A percentile compares a stretch with the other conserved stretches of the same genome.
These are phyloP conservation scores for Auxenochlorella protothecoides DNA, from an alignment of 139 green algal species.

Conservation along the genomic window DNA sequence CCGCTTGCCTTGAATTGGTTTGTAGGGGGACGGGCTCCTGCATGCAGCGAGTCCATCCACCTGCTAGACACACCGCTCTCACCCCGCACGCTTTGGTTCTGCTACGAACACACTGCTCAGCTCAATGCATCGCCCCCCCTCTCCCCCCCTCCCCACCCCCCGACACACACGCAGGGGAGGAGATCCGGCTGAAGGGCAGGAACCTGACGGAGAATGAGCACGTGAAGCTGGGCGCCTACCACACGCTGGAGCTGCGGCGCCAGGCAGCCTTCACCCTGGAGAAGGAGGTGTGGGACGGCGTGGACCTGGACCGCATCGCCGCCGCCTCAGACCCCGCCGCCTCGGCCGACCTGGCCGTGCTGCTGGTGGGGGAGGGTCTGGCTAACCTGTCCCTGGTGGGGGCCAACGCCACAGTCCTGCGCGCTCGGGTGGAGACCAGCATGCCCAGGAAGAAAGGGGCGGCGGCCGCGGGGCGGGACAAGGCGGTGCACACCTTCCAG, in stretches of 20 bases:
- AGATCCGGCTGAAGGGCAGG: slow-evolving; percentile 49
- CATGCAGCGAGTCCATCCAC: background rate
- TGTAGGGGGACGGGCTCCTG: too few relatives aligned
- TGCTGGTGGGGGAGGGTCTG: slow-evolving; percentile 82
- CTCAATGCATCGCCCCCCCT: too few relatives aligned
- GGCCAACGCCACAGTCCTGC: slow-evolving; percentile 53
- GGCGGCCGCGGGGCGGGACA: slow-evolving; percentile 78
- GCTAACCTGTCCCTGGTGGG: slow-evolving; percentile 84
- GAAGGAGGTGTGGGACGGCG: slow-evolving; percentile 75
- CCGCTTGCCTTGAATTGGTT: background rate
- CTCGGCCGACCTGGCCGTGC: slow-evolving; percentile 79
- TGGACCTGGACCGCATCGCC: slow-evolving; percentile 68
- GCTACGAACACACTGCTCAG: too few relatives aligned
- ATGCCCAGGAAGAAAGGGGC: slow-evolving; percentile 84
- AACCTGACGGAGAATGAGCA: slow-evolving; percentile 81
- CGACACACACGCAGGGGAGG: slow-evolving; percentile 22
- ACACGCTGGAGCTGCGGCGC: slow-evolving; percentile 86
- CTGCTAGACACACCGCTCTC: too few relatives aligned
- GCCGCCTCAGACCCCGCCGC: slow-evolving; percentile 53
- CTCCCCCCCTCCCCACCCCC: too few relatives aligned
- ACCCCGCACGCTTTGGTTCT: too few relatives aligned
- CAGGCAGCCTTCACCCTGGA: slow-evolving; percentile 66
- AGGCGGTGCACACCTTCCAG: slow-evolving; percentile 68
- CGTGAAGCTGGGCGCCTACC: slow-evolving; percentile 86
- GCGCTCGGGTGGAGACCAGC: slow-evolving; percentile 71